Conservation (phyloP, 2,329 filamentous ascomycete genomes). For the Stachybotrys chartarum region DNA sequence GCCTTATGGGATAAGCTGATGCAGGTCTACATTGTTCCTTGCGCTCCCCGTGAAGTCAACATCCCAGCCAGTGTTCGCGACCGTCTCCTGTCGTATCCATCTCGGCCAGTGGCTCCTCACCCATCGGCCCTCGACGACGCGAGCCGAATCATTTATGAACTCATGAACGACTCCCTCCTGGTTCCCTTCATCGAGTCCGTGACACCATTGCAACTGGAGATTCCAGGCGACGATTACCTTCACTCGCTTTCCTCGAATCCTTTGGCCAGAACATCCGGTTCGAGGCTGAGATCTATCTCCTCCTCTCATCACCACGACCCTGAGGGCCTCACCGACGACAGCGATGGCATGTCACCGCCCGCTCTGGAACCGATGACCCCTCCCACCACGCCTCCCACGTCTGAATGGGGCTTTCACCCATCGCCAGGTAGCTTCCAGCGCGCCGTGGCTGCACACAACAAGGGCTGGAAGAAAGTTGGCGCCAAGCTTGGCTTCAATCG, state of each 20-base stretch:
- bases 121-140: constrained; percentile 75
- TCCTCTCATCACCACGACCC: constrained; percentile 40
- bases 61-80: constrained; percentile 81
- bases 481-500: constrained; percentile 52
- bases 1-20: constrained; percentile 83
- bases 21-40: constrained; percentile 82
- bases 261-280: constrained; percentile 26
- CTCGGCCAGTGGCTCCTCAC: constrained; percentile 57
- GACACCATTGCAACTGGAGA: constrained; percentile 28
- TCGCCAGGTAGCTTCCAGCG: constrained; percentile 48
- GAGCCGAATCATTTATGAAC: constrained; percentile 81
- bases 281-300: constrained; percentile 23
- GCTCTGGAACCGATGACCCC: constrained; percentile 63
- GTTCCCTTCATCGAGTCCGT: constrained; percentile 79
- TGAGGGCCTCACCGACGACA: constrained; percentile 57
- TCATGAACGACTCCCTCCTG: constrained; percentile 96
- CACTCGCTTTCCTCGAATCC: constrained; percentile 35
- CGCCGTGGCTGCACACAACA: constrained; percentile 46
- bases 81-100: constrained; percentile 53
- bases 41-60: constrained; percentile 82
- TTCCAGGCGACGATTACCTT: constrained; percentile 25
- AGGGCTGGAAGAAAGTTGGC: constrained; percentile 59
- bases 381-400: constrained; percentile 62
- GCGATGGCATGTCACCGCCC: constrained; percentile 49
- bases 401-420: constrained; percentile 45